A percentile compares a stretch with the other conserved stretches of the same genome.
Conservation (phyloP, 306 rosid species). For the Delonix regia region DNA sequence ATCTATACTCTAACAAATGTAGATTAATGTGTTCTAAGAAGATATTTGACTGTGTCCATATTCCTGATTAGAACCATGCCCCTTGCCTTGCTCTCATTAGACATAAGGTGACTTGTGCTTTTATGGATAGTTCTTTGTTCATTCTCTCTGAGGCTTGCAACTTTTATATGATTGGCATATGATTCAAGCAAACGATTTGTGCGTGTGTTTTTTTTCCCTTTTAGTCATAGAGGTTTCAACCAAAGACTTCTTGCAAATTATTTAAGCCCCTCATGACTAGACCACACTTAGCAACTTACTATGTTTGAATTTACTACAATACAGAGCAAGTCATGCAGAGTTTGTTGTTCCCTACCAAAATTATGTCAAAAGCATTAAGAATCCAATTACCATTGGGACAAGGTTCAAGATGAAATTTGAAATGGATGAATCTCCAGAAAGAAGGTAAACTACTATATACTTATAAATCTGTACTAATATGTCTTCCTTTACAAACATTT, state of each 20-base stretch:
- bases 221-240: neutral
- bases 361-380: conserved; percentile 65
- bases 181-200: conserved; percentile 15
- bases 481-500: conserved; percentile 1
- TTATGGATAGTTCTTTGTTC: neutral
- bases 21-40: neutral
- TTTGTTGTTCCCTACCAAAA: conserved; percentile 86
- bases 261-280: neutral
- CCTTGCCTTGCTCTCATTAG: neutral
- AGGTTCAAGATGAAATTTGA: conserved; percentile 91
- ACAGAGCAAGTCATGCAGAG: conserved; percentile 91
- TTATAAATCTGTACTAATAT: conserved; percentile 18
- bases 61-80: neutral
- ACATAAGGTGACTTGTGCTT: conserved; percentile 4
- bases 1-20: neutral
- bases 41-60: neutral
- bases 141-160: conserved; percentile 10
- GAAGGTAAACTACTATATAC: conserved; percentile 58
- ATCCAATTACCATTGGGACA: conserved; percentile 74
- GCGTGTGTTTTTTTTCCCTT: too few species aligned
- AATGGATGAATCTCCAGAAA: conserved; percentile 93
- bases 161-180: neutral
- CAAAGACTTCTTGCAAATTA: neutral
- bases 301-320: conserved; percentile 34
- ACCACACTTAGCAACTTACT: neutral